Evolutionary conservation across 139 green algal species (phyloP), one percentile per base, ranked within the genome.

Genomic region (Chlorella sorokiniana): DNA sequence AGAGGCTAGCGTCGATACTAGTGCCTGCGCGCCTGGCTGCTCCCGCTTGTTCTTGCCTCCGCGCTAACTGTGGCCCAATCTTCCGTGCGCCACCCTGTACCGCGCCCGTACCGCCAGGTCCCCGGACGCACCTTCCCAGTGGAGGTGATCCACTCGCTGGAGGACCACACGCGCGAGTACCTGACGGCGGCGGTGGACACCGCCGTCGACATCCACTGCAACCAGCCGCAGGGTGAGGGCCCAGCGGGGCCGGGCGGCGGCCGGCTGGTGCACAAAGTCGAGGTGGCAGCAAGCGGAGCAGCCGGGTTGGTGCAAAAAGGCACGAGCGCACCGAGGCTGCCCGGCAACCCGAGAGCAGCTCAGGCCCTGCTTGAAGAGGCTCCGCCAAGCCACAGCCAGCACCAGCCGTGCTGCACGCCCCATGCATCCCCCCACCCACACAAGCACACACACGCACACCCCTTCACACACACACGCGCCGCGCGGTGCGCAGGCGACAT

Each of bases 401-500:
- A 33, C 56, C 56, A 65, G n/a, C 23, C 18, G 6, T 65, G 56
- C 56, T 65, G 56, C 18, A 16, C n/a, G 6, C 23, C n/a, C 56
- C 23, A 10, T 33, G 18, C 56, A 65, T 25, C 14, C 48, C 48
- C 48, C 56, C n/a, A 33, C 18, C 29, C 18, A 33, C 10, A 29
- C 56, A 33, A 16, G 6, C 56, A 33, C 56, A 10, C 56, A 33
- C 10, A 4, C 83, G 10, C 86, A 93, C 81, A 88, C 97, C 42
- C 93, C 92, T 29, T n/a, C n/a, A n/a, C n/a, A n/a, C n/a, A n/a
- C n/a, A n/a, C n/a, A n/a, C n/a, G n/a, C n/a, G n/a, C n/a, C n/a
- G n/a, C n/a, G n/a, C n/a, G n/a, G n/a, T n/a, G n/a, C n/a, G 85
- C 88, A 87, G 95, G 95, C 5, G 95, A 98, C 87, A 97, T 99